phyloP scores from a whole-genome alignment of 2,329 filamentous ascomycete genomes.

The Nemania serpens region DNA sequence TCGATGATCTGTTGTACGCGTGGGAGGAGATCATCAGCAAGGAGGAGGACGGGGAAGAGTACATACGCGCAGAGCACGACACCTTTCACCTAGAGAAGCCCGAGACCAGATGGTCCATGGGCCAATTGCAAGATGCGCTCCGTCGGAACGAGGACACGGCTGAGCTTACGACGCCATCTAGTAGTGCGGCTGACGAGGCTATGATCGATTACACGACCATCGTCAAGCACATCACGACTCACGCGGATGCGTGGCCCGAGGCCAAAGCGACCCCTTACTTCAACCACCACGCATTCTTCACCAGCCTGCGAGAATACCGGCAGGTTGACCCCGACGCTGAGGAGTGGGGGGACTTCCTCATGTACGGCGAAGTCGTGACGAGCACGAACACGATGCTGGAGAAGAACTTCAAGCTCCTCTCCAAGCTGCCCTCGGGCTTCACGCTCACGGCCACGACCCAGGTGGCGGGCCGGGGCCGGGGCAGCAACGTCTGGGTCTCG shows the following conservation, averaged over 20 bases:
- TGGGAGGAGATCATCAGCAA: conserved; percentile 70
- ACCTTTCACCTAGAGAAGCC: conserved; percentile 77
- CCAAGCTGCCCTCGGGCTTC: conserved; percentile 80
- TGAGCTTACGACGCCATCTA: conserved; percentile 31
- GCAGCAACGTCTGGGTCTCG: conserved; percentile 92
- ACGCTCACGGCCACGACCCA: conserved; percentile 87
- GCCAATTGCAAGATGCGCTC: conserved; percentile 59
- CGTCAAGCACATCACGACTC: conserved; percentile 73
- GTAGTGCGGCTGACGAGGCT: conserved; percentile 52
- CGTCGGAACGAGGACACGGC: conserved; percentile 41
- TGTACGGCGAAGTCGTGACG: conserved; percentile 92
- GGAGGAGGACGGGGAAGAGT: conserved; percentile 68
- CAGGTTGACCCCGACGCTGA: conserved; percentile 58
- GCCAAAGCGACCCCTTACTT: conserved; percentile 81
- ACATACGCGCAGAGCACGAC: conserved; percentile 81
- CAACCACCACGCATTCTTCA: conserved; percentile 79
- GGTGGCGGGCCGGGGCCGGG: conserved; percentile 84
- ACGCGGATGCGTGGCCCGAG: conserved; percentile 70
- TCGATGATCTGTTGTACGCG: conserved; percentile 68
- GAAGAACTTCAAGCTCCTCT: conserved; percentile 81
- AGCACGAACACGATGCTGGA: conserved; percentile 94
- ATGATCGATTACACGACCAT: conserved; percentile 76
- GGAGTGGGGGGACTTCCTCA: conserved; percentile 74
- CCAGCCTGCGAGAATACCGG: conserved; percentile 71
- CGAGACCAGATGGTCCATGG: conserved; percentile 63